A percentile compares a stretch with the other conserved stretches of the same genome.
Evolutionary conservation across 1,139 yeast genomes (phyloP).

Genomic region (Candida mesenterica): DNA sequence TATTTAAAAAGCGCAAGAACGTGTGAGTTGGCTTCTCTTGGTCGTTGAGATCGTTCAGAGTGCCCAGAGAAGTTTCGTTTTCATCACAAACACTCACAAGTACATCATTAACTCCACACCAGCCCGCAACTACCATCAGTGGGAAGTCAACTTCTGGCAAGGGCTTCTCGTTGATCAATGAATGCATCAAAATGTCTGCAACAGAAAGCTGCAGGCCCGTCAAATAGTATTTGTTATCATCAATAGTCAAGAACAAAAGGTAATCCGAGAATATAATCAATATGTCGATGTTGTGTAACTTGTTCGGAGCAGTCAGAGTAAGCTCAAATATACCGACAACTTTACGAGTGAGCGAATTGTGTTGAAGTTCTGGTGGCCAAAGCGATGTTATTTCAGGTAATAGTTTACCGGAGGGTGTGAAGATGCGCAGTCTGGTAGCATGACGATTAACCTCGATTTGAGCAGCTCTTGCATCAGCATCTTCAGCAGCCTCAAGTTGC

Average conservation of each 20-base stretch:
- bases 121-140: constrained; percentile 60
- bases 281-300: constrained; percentile 33
- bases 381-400: constrained; percentile 77
- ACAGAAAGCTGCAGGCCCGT: constrained; percentile 53
- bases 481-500: too few relatives aligned
- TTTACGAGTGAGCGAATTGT: constrained; percentile 84
- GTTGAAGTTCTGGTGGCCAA: constrained; percentile 87
- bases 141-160: constrained; percentile 61
- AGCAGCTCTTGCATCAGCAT: constrained; percentile 12
- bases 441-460: constrained; percentile 38
- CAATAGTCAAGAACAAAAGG: constrained; percentile 58
- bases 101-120: constrained; percentile 64
- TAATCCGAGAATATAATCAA: constrained; percentile 80
- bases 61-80: too few relatives aligned
- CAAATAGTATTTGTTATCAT: constrained; percentile 38
- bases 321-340: constrained; percentile 79
- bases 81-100: constrained; percentile 42
- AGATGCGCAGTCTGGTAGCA: constrained; percentile 50
- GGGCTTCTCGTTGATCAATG: constrained; percentile 82
- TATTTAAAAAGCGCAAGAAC: constrained; percentile 27
- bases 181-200: constrained; percentile 84
- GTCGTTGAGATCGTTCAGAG: too few relatives aligned
- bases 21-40: not conserved
- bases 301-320: constrained; percentile 30
- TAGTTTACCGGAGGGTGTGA: constrained; percentile 89